phyloP scores from a whole-genome alignment of 2,329 filamentous ascomycete genomes.

The Botrytis tulipae region DNA sequence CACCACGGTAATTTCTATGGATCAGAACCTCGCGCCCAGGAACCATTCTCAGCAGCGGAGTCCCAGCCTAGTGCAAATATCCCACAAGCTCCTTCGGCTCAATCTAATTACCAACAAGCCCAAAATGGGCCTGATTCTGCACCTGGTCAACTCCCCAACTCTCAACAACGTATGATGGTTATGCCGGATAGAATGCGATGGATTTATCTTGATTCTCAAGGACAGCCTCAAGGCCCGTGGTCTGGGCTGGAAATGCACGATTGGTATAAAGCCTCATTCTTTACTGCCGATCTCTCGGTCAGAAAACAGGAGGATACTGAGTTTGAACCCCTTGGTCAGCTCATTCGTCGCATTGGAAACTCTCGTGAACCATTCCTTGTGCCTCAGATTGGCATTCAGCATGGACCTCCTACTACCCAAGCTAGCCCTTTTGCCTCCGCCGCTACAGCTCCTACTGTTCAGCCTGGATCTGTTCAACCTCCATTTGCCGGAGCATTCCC shows the following conservation, averaged over 20 bases:
- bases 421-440: slow-evolving; percentile 39
- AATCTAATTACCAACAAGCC: slow-evolving; percentile 36
- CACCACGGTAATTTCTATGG: slow-evolving; percentile 57
- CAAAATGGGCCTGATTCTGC: slow-evolving; percentile 48
- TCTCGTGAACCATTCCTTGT: slow-evolving; percentile 96
- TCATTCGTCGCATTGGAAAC: slow-evolving; percentile 94
- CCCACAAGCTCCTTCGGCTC: slow-evolving; percentile 32
- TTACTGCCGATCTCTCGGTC: slow-evolving; percentile 88
- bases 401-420: slow-evolving; percentile 66
- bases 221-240: slow-evolving; percentile 88
- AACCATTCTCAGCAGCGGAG: slow-evolving; percentile 34
- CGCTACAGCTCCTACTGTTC: slow-evolving; percentile 45
- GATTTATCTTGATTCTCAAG: slow-evolving; percentile 96
- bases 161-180: slow-evolving; percentile 85
- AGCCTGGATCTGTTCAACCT: slow-evolving; percentile 68
- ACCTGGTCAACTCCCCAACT: slow-evolving; percentile 64
- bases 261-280: slow-evolving; percentile 99
- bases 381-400: slow-evolving; percentile 91
- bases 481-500: slow-evolving; percentile 93
- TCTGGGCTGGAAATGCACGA: slow-evolving; percentile 99
- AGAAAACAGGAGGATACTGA: slow-evolving; percentile 93
- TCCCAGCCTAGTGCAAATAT: slow-evolving; percentile 30
- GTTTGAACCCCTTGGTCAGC: slow-evolving; percentile 90
- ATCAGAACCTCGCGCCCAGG: slow-evolving; percentile 30
- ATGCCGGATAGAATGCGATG: slow-evolving; percentile 99